Evolutionary conservation across 345 rosid species (phyloP), one percentile per base, ranked within the genome.

Genomic region (Salix caprea): DNA sequence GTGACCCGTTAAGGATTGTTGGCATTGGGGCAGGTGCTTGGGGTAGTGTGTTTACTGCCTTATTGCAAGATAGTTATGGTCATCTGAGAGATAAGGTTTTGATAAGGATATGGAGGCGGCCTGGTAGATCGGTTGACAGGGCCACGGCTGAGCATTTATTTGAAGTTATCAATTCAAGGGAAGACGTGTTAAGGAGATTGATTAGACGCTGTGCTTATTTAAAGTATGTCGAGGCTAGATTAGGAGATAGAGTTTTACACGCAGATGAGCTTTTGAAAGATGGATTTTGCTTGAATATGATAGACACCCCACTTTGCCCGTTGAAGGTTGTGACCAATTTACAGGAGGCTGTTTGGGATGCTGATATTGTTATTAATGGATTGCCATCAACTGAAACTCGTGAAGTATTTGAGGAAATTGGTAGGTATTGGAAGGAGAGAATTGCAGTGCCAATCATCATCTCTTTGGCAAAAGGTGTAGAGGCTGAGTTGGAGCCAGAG

Each of bases 321-420:
- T 80, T 96, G 70, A 96, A 96, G 76, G 98, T 93, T 79, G 99
- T 96, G 77, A 93, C 94, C 11, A 96, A 93, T 83, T 83, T 96
- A 79, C 99, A 92, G 79, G 99, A 96, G 84, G 99, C 97, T 76
- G 94, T 93, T 52, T 96, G 99, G 98, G 99, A 96, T 87, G 98
- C 99, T 14, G 99, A 96, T 82, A 84, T 96, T 46, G 94, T 96
- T 62, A 88, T 96, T 65, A 96, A 96, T 82, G 99, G 97, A 21
- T 85, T 96, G 87, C 99, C 99, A 60, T 96, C 99, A 11, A 93
- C 98, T 0, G 98, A 96, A 82, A 92, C 97, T 7, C 80, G 71
- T 0, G 82, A 86, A 85, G 98, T 96, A 73, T 96, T 96, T 71
- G 94, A 93, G 81, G 98, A 96, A 83, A 93, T 96, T 68, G 90